phyloP scores from a whole-genome alignment of 352 stramenopile species.

The Plasmopara viticola region DNA sequence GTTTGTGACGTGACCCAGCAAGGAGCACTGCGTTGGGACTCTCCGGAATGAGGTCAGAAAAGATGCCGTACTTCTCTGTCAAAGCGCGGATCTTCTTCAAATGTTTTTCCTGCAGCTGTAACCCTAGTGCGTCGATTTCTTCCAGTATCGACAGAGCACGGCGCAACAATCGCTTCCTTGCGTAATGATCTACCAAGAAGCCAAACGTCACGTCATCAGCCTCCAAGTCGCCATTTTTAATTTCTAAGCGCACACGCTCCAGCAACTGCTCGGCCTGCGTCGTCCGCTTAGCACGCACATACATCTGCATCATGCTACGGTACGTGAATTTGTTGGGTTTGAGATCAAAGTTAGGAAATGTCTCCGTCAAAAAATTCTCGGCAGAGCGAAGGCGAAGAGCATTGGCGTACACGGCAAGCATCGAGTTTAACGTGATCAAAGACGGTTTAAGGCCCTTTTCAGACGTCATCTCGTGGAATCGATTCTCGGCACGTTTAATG shows the following conservation, averaged over 20 bases:
- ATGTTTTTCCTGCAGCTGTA: slow-evolving; percentile 55
- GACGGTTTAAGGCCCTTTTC: slow-evolving; percentile 34
- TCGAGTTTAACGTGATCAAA: slow-evolving; percentile 63
- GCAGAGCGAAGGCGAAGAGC: slow-evolving; percentile 52
- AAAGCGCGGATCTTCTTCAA: slow-evolving; percentile 66
- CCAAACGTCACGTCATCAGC: slow-evolving; percentile 54
- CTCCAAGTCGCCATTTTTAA: slow-evolving; percentile 45
- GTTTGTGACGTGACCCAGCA: slow-evolving; percentile 52
- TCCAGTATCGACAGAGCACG: slow-evolving; percentile 64
- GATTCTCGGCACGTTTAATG: slow-evolving; percentile 54
- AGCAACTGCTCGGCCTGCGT: slow-evolving; percentile 45
- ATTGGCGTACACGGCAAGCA: slow-evolving; percentile 76
- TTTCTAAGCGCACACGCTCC: slow-evolving; percentile 32
- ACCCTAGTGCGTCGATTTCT: slow-evolving; percentile 40
- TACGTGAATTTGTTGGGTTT: slow-evolving; percentile 60
- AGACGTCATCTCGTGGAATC: slow-evolving; percentile 57
- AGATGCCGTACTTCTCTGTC: slow-evolving; percentile 59
- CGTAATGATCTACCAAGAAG: slow-evolving; percentile 71
- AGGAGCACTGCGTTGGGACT: slow-evolving; percentile 65
- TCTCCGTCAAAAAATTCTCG: slow-evolving; percentile 40
- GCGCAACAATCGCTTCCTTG: slow-evolving; percentile 52
- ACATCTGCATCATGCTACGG: slow-evolving; percentile 80
- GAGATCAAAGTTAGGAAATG: slow-evolving; percentile 40
- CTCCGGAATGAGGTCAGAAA: slow-evolving; percentile 72
- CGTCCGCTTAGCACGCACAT: slow-evolving; percentile 56